These are phyloP conservation scores for Stipa capillata DNA, from an alignment of 176 grass and related monocot species.

Conservation along the genomic window DNA sequence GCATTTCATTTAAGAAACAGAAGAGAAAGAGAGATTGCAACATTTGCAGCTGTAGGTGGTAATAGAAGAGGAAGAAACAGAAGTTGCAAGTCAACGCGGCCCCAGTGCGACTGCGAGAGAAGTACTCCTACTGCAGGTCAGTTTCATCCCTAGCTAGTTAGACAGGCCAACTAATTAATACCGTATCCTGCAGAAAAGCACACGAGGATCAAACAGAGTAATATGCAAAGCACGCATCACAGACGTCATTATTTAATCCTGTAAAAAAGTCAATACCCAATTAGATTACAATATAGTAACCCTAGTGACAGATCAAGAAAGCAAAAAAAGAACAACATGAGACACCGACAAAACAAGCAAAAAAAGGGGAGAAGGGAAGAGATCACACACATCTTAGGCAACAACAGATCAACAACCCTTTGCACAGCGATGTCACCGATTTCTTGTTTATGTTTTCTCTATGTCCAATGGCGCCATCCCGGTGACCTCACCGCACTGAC, in stretches of 20 bases:
- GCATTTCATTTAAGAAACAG: no score
- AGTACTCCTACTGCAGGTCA: neutral
- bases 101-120: neutral
- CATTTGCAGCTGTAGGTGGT: neutral
- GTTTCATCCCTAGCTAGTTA: neutral
- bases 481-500: constrained; percentile 9
- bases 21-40: no score
- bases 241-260: neutral
- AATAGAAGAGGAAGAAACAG: no score
- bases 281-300: neutral
- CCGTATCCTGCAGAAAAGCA: neutral
- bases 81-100: neutral
- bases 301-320: neutral
- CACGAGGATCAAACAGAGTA: neutral
- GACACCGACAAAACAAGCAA: constrained; percentile 14
- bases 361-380: neutral
- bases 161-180: neutral
- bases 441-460: neutral
- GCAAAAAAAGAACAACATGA: neutral
- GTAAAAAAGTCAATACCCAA: constrained; percentile 24
- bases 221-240: neutral
- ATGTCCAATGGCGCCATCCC: neutral
- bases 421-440: neutral
- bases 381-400: neutral
- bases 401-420: neutral